Conservation (phyloP, 495 filamentous ascomycete species). For the Pyrenopolyporus hunteri region DNA sequence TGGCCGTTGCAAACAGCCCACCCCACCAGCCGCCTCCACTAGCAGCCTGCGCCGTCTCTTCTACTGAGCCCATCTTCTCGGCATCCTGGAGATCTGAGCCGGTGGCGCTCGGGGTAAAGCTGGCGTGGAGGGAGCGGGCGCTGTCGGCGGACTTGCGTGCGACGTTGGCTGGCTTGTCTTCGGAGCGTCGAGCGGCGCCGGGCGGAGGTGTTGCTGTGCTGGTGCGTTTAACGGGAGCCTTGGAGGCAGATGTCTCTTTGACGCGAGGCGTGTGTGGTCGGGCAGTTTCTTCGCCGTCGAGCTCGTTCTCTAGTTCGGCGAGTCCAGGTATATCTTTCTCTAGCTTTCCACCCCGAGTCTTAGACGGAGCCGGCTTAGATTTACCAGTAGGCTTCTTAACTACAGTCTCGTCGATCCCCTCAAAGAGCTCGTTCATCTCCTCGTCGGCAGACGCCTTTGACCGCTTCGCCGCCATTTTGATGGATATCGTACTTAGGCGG, state of each 20-base stretch:
- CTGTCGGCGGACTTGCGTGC: constrained; percentile 78
- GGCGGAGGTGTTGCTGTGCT: constrained; percentile 62
- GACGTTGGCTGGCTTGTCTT: constrained; percentile 44
- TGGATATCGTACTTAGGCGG: constrained; percentile 4
- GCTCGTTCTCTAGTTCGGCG: constrained; percentile 79
- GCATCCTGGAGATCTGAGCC: constrained; percentile 58
- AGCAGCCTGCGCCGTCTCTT: constrained; percentile 46
- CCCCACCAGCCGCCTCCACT: constrained; percentile 90
- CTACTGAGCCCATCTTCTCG: constrained; percentile 54
- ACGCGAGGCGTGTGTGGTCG: constrained; percentile 84
- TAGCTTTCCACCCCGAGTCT: constrained; percentile 53
- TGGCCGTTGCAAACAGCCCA: constrained; percentile 69
- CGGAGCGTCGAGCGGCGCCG: constrained; percentile 66
- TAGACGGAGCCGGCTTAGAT: constrained; percentile 53
- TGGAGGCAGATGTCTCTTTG: constrained; percentile 61
- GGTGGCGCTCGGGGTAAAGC: constrained; percentile 59
- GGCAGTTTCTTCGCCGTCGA: constrained; percentile 68
- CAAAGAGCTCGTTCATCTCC: constrained; percentile 83
- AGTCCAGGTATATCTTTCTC: constrained; percentile 68
- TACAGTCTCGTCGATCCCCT: constrained; percentile 63
- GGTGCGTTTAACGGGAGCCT: constrained; percentile 62
- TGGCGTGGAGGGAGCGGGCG: constrained; percentile 67
- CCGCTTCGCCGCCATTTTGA: constrained; percentile 49
- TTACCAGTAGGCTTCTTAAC: constrained; percentile 53
- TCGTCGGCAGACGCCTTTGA: constrained; percentile 67